Evolutionary conservation across 169 alveolate genomes (phyloP).

Genomic region (Cryptosporidium meleagridis): DNA sequence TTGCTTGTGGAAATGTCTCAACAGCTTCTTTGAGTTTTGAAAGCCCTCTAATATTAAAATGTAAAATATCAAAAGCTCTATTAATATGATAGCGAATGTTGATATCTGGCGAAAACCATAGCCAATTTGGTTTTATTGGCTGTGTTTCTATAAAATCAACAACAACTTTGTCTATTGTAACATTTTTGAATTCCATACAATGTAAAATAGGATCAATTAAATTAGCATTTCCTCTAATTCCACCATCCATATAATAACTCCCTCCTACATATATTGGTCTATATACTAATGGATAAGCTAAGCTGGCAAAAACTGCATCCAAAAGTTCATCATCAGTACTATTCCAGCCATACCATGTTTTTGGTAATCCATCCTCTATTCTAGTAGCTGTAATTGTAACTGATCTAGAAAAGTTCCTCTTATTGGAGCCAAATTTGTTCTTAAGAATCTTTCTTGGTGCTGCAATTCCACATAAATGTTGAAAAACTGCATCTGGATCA

Average conservation of each 20-base stretch:
- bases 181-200: constrained; percentile 70
- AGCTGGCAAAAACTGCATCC: constrained; percentile 73
- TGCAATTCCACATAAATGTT: constrained; percentile 45
- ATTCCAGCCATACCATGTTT: constrained; percentile 75
- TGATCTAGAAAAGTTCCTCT: constrained; percentile 20
- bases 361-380: constrained; percentile 65
- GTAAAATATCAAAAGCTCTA: constrained; percentile 72
- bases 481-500: constrained; percentile 74
- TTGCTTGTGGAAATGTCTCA: constrained; percentile 64
- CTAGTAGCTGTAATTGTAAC: constrained; percentile 68
- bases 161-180: constrained; percentile 58
- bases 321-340: constrained; percentile 62
- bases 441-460: constrained; percentile 57
- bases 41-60: constrained; percentile 60
- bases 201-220: constrained; percentile 63
- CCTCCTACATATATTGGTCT: constrained; percentile 56
- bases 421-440: constrained; percentile 14
- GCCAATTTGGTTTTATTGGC: constrained; percentile 53
- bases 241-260: constrained; percentile 73
- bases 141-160: constrained; percentile 73
- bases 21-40: constrained; percentile 65
- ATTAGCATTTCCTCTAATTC: constrained; percentile 73
- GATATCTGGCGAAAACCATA: constrained; percentile 52
- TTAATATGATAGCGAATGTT: constrained; percentile 61
- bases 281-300: constrained; percentile 71